phyloP scores from a whole-genome alignment of 495 filamentous ascomycete species.

The Durotheca rogersii region DNA sequence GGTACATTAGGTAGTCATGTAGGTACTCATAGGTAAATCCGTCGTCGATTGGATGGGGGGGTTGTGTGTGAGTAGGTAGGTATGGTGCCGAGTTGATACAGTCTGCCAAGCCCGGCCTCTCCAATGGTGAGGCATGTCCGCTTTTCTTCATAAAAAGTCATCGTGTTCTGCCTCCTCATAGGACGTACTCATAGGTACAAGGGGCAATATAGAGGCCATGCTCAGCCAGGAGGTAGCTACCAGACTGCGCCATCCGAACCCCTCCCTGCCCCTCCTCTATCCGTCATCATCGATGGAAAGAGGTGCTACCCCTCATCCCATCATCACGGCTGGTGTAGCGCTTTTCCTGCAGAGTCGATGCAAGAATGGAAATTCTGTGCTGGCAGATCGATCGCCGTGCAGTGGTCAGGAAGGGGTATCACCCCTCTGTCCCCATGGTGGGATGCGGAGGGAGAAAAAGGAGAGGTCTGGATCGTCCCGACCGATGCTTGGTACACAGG shows the following conservation, averaged over 20 bases:
- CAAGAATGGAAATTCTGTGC: slow-evolving; percentile 35
- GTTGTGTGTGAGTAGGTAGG: too few species aligned
- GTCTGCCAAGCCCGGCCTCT: too few species aligned
- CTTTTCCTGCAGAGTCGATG: slow-evolving; percentile 32
- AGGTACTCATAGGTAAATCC: too few species aligned
- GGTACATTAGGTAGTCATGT: too few species aligned
- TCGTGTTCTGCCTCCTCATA: too few species aligned
- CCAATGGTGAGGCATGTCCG: too few species aligned
- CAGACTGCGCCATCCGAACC: slow-evolving; percentile 30
- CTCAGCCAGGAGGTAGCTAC: slow-evolving; percentile 15
- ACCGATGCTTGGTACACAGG: too few species aligned
- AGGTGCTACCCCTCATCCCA: slow-evolving; percentile 35
- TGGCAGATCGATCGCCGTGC: slow-evolving; percentile 37
- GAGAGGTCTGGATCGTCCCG: background rate
- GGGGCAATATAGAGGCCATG: too few species aligned
- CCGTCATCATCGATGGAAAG: slow-evolving; percentile 25
- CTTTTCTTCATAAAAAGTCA: too few species aligned
- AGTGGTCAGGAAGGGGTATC: slow-evolving; percentile 26
- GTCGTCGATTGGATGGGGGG: too few species aligned
- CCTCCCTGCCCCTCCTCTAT: slow-evolving; percentile 40
- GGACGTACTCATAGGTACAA: too few species aligned
- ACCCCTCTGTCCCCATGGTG: slow-evolving; percentile 7
- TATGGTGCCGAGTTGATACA: too few species aligned
- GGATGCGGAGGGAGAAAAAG: slow-evolving; percentile 2
- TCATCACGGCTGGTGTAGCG: slow-evolving; percentile 33